Conservation (phyloP, 2,329 filamentous ascomycete species). For the Alternaria viburni region DNA sequence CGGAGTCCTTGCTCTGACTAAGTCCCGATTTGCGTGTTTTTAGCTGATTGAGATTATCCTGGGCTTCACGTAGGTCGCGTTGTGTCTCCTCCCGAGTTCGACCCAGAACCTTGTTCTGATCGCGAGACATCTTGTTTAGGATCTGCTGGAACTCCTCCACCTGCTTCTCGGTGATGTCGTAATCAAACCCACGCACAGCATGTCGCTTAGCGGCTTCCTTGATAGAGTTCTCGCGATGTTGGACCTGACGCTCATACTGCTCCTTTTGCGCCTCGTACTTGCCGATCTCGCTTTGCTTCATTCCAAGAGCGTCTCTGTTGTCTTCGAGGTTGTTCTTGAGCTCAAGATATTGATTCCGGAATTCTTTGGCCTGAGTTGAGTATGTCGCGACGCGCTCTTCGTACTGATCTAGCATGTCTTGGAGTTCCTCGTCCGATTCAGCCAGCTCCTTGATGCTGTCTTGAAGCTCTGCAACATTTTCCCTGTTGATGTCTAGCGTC, state of each 20-base stretch:
- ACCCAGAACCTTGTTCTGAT: conserved; percentile 81
- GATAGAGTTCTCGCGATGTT: conserved; percentile 73
- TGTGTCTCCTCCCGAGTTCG: conserved; percentile 74
- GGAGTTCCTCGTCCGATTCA: conserved; percentile 78
- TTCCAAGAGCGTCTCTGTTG: conserved; percentile 50
- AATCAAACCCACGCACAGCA: conserved; percentile 83
- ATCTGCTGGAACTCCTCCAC: conserved; percentile 79
- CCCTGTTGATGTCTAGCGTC: conserved; percentile 72
- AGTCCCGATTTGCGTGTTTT: conserved; percentile 75
- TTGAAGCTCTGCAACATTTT: conserved; percentile 73
- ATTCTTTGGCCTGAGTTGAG: conserved; percentile 66
- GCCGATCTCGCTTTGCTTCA: conserved; percentile 69
- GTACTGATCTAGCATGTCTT: conserved; percentile 75
- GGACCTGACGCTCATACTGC: conserved; percentile 81
- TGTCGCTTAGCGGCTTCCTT: conserved; percentile 78
- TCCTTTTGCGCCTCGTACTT: conserved; percentile 85
- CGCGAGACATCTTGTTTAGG: conserved; percentile 74
- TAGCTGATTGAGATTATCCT: conserved; percentile 72
- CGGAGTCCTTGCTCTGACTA: conserved; percentile 74
- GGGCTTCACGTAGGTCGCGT: conserved; percentile 75
- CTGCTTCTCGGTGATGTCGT: conserved; percentile 74
- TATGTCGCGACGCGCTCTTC: conserved; percentile 74
- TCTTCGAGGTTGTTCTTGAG: conserved; percentile 62
- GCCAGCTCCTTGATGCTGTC: conserved; percentile 76
- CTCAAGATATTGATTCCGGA: conserved; percentile 69